Conservation (phyloP, 495 filamentous ascomycete genomes). For the Hypoxylon trugodes region DNA sequence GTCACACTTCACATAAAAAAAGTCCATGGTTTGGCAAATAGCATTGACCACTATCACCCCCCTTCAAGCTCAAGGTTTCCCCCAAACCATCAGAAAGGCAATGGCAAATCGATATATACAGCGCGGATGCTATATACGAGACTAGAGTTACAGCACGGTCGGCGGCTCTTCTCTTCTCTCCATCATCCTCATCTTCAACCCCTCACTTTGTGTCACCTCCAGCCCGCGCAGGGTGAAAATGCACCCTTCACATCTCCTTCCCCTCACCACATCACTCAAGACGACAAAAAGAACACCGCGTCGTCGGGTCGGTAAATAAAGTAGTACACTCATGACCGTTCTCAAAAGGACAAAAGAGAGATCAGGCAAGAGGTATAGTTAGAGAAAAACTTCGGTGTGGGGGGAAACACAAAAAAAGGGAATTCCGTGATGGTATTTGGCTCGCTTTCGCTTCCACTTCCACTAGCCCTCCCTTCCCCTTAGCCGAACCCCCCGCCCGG, state of each 20-base stretch:
- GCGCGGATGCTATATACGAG: constrained; percentile 34
- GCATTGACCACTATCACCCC: too few species aligned
- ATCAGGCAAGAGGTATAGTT: not conserved
- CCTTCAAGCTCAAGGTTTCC: too few species aligned
- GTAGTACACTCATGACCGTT: constrained; percentile 9
- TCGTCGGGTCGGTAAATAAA: constrained; percentile 10
- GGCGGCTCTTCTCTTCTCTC: too few species aligned
- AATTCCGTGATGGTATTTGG: constrained; percentile 8
- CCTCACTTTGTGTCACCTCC: too few species aligned
- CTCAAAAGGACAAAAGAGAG: not conserved
- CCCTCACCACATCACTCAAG: constrained; percentile 2
- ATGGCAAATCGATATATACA: constrained; percentile 26
- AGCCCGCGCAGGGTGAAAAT: too few species aligned
- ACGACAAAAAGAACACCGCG: not conserved
- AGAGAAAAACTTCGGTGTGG: too few species aligned
- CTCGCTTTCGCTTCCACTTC: too few species aligned
- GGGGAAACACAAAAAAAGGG: not conserved
- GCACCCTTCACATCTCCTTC: not conserved
- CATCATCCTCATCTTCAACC: too few species aligned
- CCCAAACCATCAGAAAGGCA: not conserved
- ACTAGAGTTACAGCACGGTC: constrained; percentile 33
- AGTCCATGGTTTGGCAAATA: too few species aligned
- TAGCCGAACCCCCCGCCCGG: constrained; percentile 1
- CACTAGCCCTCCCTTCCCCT: too few species aligned
- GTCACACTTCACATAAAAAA: too few species aligned